Conservation (phyloP, 768 basidiomycete genomes). For the Daedaleopsis sinensis region DNA sequence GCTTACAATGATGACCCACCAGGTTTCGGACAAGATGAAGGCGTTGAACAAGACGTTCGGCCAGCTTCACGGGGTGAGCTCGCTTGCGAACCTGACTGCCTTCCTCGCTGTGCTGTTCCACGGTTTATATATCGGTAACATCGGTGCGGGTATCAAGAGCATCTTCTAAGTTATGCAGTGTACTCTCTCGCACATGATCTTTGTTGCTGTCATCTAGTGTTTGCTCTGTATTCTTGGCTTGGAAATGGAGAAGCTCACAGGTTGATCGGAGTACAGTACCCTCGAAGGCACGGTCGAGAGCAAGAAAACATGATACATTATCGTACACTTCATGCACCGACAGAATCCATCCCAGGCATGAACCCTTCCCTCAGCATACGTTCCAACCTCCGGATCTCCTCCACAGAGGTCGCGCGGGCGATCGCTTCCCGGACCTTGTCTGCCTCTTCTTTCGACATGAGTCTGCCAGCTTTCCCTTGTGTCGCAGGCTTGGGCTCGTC, state of each 20-base stretch:
- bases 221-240: neutral
- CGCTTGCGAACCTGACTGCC: conserved; percentile 62
- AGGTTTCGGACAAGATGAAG: conserved; percentile 51
- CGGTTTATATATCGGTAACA: conserved; percentile 69
- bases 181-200: neutral
- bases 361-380: conserved; percentile 84
- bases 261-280: neutral
- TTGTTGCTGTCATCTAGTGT: neutral
- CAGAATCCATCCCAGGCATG: conserved; percentile 74
- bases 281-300: conserved; percentile 31
- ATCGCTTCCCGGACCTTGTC: conserved; percentile 87
- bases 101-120: conserved; percentile 67
- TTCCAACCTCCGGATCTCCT: conserved; percentile 85
- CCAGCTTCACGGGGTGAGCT: conserved; percentile 68
- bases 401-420: conserved; percentile 86
- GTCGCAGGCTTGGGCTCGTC: conserved; percentile 77
- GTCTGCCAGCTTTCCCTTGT: conserved; percentile 72
- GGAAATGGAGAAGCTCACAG: neutral
- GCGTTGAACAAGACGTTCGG: conserved; percentile 68
- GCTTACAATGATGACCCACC: neutral
- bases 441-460: conserved; percentile 92
- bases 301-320: conserved; percentile 33
- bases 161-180: conserved; percentile 3
- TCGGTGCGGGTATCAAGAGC: conserved; percentile 42
- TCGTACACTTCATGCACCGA: conserved; percentile 62